Evolutionary conservation across 345 rosid species (phyloP).

Genomic region (Rhodamnia rubescens): DNA sequence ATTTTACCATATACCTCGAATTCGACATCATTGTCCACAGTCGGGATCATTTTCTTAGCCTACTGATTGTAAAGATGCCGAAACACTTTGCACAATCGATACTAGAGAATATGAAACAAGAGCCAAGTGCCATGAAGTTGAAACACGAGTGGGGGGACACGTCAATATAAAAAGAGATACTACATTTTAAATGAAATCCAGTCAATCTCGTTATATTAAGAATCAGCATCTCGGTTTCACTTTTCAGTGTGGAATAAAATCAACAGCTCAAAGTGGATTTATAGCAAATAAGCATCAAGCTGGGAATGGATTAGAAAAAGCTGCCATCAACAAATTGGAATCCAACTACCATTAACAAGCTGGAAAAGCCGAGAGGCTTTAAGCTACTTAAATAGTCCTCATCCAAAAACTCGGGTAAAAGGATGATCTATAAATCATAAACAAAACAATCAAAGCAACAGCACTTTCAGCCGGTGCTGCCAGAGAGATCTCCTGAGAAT

Average conservation of each 20-base stretch:
- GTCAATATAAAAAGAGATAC: background rate
- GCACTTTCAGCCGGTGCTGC: constrained; percentile 43
- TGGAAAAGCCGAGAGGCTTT: background rate
- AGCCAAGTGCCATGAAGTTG: background rate
- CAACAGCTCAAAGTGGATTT: background rate
- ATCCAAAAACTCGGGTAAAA: background rate
- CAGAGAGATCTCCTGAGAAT: constrained; percentile 76
- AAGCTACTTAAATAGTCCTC: background rate
- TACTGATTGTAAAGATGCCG: background rate
- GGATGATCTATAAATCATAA: background rate
- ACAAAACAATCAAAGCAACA: background rate
- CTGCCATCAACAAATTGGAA: background rate
- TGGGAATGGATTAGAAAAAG: background rate
- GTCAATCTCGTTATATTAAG: background rate
- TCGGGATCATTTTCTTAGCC: background rate
- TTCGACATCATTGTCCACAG: background rate
- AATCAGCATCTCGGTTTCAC: background rate
- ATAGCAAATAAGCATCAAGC: background rate
- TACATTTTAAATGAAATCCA: background rate
- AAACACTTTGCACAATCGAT: background rate
- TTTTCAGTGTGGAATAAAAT: background rate
- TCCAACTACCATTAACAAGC: background rate
- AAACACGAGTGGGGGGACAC: background rate
- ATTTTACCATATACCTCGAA: background rate
- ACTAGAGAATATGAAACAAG: background rate